These are phyloP conservation scores for Flaveria bidentis DNA, from an alignment of 129 eudicot species.

Conservation along the genomic window DNA sequence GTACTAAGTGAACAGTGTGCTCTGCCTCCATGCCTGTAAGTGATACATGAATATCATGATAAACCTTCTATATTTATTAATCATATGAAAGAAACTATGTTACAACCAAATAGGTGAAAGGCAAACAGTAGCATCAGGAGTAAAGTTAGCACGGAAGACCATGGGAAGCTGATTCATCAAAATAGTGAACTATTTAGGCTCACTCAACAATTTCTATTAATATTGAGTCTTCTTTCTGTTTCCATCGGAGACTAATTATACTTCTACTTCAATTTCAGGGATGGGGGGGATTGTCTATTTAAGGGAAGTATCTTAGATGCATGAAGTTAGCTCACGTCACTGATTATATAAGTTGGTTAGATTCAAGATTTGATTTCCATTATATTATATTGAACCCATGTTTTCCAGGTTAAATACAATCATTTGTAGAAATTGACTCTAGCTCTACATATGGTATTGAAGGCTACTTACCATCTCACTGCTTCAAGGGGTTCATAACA, in stretches of 20 bases:
- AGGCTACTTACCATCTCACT: neutral
- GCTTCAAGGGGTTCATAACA: no score
- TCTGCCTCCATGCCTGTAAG: conserved; percentile 59
- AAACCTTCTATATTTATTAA: conserved; percentile 8
- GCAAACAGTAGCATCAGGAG: neutral
- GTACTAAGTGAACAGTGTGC: conserved; percentile 63
- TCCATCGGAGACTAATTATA: neutral
- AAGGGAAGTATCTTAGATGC: conserved; percentile 5
- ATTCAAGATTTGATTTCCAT: neutral
- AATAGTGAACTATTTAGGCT: neutral
- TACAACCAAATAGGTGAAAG: conserved; percentile 2
- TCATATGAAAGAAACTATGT: neutral
- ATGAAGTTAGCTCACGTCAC: conserved; percentile 16
- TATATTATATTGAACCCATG: neutral
- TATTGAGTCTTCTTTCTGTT: neutral
- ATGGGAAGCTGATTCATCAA: conserved; percentile 3
- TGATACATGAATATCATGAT: conserved; percentile 1
- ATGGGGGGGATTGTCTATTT: neutral
- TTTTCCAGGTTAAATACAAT: neutral
- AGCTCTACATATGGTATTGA: neutral
- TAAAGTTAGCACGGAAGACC: neutral
- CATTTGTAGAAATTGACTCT: neutral
- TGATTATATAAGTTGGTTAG: neutral
- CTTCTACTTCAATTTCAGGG: neutral
- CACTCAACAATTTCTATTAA: neutral